Base-by-base conservation (phyloP, 345 rosid genomes). In the Tarenaya hassleriana region DNA sequence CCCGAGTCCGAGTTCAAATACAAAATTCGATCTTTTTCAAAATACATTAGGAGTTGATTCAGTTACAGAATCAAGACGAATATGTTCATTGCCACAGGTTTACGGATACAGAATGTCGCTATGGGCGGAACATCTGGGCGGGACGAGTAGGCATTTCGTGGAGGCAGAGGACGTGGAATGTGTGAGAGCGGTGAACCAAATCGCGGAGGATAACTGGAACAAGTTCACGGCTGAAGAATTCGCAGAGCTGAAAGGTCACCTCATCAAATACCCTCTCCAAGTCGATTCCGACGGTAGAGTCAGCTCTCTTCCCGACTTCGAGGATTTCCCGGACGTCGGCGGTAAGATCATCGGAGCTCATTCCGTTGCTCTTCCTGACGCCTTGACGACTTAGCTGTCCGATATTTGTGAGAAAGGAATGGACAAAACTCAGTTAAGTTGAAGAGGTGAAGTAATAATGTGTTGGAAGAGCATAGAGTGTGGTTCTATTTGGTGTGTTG, bases 41-140 rank as follows among this genome's bases (percentile, higher is more conserved):
- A n/a, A n/a, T n/a, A n/a, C n/a, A n/a, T n/a, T n/a, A n/a, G n/a
- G n/a, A n/a, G n/a, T n/a, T n/a, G n/a, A n/a, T n/a, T n/a, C n/a
- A n/a, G 19, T 38, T 18, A 33, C 10, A 14, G 0, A 12, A 16
- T 39, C 31, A 44, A 29, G 21, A 20, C 34, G 16, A 39, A 37
- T 38, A 3, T 8, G 8, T 33, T 61, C 1, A 19, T 17, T 40
- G 41, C 10, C 35, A 41, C 81, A 92, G 98, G 67, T 92, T 7
- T 81, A 81, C 41, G 97, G 98, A 35, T 88, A 81, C 74, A 81
- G 97, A 74, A 83, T 74, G 94, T 83, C 98, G 2, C 70, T 92
- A 41, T 92, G 98, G 97, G 78, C 76, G 9, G 98, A 92, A 78
- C 98, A 92, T 69, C 78, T 92, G 32, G 94, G 87, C 42, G 31